Base-by-base conservation (phyloP, 1,284 basidiomycete species). In the Ustilago esculenta region DNA sequence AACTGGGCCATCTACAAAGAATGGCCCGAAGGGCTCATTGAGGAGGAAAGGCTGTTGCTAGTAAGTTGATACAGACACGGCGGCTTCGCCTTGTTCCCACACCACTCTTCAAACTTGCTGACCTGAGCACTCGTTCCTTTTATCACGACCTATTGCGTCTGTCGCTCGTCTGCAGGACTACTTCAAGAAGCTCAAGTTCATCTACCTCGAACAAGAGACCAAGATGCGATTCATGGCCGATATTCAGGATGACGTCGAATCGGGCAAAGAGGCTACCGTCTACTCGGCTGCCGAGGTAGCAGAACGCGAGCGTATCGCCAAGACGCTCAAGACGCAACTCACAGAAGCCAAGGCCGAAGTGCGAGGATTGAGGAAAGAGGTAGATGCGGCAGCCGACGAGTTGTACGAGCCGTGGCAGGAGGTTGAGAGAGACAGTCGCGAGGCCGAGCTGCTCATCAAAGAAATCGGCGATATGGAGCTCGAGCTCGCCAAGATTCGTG, bases 101-200 rank as follows among this genome's bases (percentile, higher is more conserved):
- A n/a, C n/a, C n/a, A n/a, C n/a, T n/a, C n/a, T n/a, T n/a, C 36
- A 7, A 17, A 11, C 20, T 37, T 12, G 4, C 1, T n/a, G 21
- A 18, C 21, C 39, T 32, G 48, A n/a, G n/a, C n/a, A n/a, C n/a
- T n/a, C n/a, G n/a, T n/a, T n/a, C n/a, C n/a, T n/a, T n/a, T n/a
- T n/a, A n/a, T n/a, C n/a, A n/a, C n/a, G n/a, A n/a, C n/a, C n/a
- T n/a, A n/a, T n/a, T n/a, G n/a, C n/a, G 14, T 15, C 7, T 20
- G 46, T 11, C 27, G 11, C 40, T 46, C 9, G 5, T 27, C 8
- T 23, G 5, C 30, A 35, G 29, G 73, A 76, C 61, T 76, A 78
- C 51, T 78, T 75, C 49, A 73, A 72, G 49, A 76, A 78, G 64
- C 73, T 78, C 50, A 78, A 78, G 46, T 78, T 78, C 47, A 76